Percentiles rank a stretch among this genome's conserved stretches.
Evolutionary conservation across 768 basidiomycete species (phyloP).

Genomic region (Suillus spraguei): DNA sequence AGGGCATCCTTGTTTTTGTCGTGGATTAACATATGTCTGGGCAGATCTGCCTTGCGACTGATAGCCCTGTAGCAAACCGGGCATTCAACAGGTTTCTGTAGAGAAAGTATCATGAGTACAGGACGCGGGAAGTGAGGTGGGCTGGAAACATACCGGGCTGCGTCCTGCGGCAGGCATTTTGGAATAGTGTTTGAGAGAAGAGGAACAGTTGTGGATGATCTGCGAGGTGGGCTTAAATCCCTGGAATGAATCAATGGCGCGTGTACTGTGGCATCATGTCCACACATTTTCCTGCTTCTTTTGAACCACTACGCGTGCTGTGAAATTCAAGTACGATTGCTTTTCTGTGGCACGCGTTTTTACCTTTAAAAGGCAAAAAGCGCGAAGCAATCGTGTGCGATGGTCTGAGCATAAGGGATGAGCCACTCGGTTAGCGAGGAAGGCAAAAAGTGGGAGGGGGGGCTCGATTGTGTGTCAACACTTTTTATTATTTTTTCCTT

Average conservation of each 20-base stretch:
- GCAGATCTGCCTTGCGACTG: conserved; percentile 28
- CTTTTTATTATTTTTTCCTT: conserved; percentile 16
- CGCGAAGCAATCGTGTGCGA: conserved; percentile 23
- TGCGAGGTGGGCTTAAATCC: background rate
- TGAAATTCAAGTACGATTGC: conserved; percentile 28
- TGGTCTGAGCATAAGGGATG: conserved; percentile 21
- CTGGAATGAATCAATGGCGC: conserved; percentile 5
- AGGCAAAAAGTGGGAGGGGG: conserved; percentile 15
- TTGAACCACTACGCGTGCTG: conserved; percentile 24
- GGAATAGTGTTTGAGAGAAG: conserved; percentile 3
- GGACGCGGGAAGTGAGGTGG: background rate
- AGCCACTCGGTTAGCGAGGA: conserved; percentile 28
- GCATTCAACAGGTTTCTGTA: conserved; percentile 19
- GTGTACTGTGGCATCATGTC: conserved; percentile 5
- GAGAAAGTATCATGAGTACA: background rate
- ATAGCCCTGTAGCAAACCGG: conserved; percentile 18
- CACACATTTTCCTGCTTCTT: conserved; percentile 15
- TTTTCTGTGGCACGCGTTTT: conserved; percentile 20
- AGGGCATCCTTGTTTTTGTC: conserved; percentile 21
- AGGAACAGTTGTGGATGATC: background rate
- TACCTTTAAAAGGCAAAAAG: conserved; percentile 23
- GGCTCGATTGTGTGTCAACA: conserved; percentile 27
- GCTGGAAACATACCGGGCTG: conserved; percentile 13
- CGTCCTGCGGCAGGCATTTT: conserved; percentile 11
- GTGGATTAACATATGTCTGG: conserved; percentile 31